Evolutionary conservation across 2,329 filamentous ascomycete genomes (phyloP), one percentile per base, ranked within the genome.

Genomic region (Colletotrichum caudatum): DNA sequence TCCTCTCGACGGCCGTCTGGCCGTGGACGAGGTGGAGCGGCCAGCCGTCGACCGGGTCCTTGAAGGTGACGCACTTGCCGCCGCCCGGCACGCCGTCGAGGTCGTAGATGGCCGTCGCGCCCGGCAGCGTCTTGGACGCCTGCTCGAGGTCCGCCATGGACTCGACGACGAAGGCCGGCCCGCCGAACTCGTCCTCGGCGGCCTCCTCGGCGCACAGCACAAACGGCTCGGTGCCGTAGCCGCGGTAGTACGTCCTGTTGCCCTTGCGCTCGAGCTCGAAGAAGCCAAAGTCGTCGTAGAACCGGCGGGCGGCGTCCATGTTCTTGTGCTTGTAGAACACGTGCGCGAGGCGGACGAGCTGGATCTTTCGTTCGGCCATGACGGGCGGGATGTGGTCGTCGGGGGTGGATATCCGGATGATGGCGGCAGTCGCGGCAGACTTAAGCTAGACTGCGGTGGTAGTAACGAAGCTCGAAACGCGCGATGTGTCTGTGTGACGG

Each of bases 221-320:
- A 77, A 89, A 91, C 16, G 88, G 88, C 74, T 91, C 89, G 8
- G 80, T 80, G 18, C 90, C 89, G 76, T 90, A 91, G 23, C 90
- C 90, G 51, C 88, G 85, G 78, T 86, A 90, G 81, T 88, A 92
- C 41, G 87, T 86, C 67, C 80, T 83, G 57, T 84, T 80, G 37
- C 81, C 82, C 2, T 78, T 74, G 64, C 77, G 78, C 71, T 81
- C 80, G 12, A 78, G 76, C 74, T 83, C 80, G 50, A 76, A 77
- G 76, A 87, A 85, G 71, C 85, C 85, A 74, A 87, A 87, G 78
- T 87, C 85, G 5, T 79, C 73, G n/a, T 84, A 77, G 76, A 87
- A 87, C 37, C 78, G 66, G 64, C 78, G 77, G 7, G 83, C 83
- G 14, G 78, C 76, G 3, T 80, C 79, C n/a, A 85, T 78, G 74